phyloP scores from a whole-genome alignment of 2,329 filamentous ascomycete genomes.

The Pseudocercospora crystallina region DNA sequence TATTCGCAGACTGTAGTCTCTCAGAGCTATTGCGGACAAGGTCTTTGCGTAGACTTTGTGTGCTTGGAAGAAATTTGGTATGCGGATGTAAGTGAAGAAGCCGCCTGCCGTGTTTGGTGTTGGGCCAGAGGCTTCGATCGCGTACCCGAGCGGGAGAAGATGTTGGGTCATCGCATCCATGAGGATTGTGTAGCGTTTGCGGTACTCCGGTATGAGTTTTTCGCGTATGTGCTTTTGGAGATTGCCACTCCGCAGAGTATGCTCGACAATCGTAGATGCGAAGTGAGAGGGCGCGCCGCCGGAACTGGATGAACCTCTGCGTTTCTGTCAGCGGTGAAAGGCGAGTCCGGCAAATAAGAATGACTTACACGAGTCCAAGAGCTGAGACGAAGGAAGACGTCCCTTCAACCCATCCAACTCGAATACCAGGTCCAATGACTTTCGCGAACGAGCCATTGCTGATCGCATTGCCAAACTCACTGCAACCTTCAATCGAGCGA shows the following conservation, averaged over 20 bases:
- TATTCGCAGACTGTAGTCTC: constrained; percentile 12
- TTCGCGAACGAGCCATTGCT: constrained; percentile 92
- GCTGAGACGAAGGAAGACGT: constrained; percentile 55
- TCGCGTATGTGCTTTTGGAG: constrained; percentile 50
- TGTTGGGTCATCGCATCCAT: constrained; percentile 58
- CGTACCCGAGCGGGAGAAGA: constrained; percentile 63
- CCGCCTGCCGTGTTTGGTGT: constrained; percentile 61
- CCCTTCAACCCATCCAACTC: constrained; percentile 84
- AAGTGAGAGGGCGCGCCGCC: constrained; percentile 62
- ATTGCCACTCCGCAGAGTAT: constrained; percentile 52
- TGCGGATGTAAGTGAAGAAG: constrained; percentile 58
- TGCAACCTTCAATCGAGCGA: constrained; percentile 60
- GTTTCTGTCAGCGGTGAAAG: not conserved
- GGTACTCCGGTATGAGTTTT: constrained; percentile 55
- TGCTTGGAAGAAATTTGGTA: constrained; percentile 5
- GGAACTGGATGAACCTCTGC: constrained; percentile 53
- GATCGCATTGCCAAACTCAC: constrained; percentile 72
- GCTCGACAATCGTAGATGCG: constrained; percentile 56
- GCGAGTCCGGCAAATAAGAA: no score
- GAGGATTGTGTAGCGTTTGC: constrained; percentile 54
- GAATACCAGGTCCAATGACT: constrained; percentile 73
- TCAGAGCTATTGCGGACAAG: constrained; percentile 10
- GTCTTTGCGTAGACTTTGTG: constrained; percentile 12
- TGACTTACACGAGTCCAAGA: constrained; percentile 8
- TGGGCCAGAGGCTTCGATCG: constrained; percentile 38